These are phyloP conservation scores for Cynara cardunculus DNA, from an alignment of 129 eudicot genomes.

Conservation along the genomic window DNA sequence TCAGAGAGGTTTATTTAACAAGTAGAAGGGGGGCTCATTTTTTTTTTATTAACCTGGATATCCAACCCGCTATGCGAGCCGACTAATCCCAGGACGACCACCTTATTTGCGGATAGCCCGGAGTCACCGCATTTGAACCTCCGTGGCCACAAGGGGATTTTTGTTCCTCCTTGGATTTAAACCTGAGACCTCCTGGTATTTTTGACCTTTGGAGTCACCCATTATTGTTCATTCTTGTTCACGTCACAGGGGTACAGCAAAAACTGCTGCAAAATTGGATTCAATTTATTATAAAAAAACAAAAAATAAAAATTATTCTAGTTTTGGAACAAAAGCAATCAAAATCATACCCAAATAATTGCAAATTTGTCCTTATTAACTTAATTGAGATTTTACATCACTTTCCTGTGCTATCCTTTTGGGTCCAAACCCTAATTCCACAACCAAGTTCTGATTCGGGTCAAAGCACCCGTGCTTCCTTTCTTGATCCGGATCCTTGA, in stretches of 20 bases:
- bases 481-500: constrained; percentile 23
- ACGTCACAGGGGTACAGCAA: background rate
- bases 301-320: background rate
- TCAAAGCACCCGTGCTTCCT: constrained; percentile 17
- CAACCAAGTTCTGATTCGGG: constrained; percentile 2
- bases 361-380: constrained; percentile 8
- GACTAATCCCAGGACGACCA: no score
- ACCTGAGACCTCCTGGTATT: no score
- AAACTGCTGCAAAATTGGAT: background rate
- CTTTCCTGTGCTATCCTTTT: constrained; percentile 23
- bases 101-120: no score
- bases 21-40: background rate
- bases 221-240: background rate
- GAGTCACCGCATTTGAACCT: no score
- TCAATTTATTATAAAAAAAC: background rate
- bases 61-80: no score
- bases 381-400: constrained; percentile 34
- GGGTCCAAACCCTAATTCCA: constrained; percentile 39
- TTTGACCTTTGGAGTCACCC: background rate
- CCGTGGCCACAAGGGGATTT: no score
- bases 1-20: background rate
- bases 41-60: no score
- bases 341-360: constrained; percentile 9
- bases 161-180: no score
- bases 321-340: background rate